Percentiles rank a stretch among this genome's conserved stretches.
Evolutionary conservation across 2,329 filamentous ascomycete species (phyloP).

Genomic region (Gnomoniopsis smithogilvyi): DNA sequence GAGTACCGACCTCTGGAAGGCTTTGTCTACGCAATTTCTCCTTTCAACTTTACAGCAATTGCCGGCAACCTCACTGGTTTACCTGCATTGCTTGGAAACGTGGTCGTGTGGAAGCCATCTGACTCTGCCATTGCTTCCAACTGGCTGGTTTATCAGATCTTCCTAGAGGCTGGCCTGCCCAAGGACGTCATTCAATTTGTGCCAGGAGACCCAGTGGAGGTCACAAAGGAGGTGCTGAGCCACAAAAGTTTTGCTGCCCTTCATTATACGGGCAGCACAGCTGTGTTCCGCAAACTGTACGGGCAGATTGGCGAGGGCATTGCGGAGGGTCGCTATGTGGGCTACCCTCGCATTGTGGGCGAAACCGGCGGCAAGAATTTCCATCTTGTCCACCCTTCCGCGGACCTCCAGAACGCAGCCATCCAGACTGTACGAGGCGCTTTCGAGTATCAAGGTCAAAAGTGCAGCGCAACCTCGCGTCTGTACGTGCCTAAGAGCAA

Average conservation of each 20-base stretch:
- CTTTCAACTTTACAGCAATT: constrained; percentile 98
- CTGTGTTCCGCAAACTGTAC: constrained; percentile 85
- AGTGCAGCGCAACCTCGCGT: constrained; percentile 48
- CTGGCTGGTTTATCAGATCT: constrained; percentile 85
- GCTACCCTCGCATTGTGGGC: constrained; percentile 59
- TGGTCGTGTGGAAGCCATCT: constrained; percentile 96
- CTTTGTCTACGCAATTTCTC: constrained; percentile 90
- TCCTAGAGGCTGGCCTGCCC: constrained; percentile 87
- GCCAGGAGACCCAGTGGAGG: constrained; percentile 79
- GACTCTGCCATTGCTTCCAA: constrained; percentile 85
- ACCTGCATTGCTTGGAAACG: constrained; percentile 87
- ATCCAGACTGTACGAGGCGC: constrained; percentile 44
- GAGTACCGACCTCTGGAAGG: constrained; percentile 90
- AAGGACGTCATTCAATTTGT: constrained; percentile 91
- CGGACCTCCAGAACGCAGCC: constrained; percentile 43
- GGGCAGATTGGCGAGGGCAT: constrained; percentile 80
- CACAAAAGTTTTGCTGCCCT: constrained; percentile 85
- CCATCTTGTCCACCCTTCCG: constrained; percentile 44
- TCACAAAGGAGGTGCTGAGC: constrained; percentile 73
- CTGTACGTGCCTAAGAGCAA: constrained; percentile 52
- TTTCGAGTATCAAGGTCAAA: constrained; percentile 50
- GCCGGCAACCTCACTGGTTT: constrained; percentile 81
- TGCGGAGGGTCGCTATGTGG: constrained; percentile 75
- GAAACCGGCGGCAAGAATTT: constrained; percentile 55
- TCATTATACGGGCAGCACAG: constrained; percentile 91